Percentiles rank a stretch among this genome's conserved stretches.
These are phyloP conservation scores for Candida alai DNA, from an alignment of 805 yeast species.

Conservation along the genomic window DNA sequence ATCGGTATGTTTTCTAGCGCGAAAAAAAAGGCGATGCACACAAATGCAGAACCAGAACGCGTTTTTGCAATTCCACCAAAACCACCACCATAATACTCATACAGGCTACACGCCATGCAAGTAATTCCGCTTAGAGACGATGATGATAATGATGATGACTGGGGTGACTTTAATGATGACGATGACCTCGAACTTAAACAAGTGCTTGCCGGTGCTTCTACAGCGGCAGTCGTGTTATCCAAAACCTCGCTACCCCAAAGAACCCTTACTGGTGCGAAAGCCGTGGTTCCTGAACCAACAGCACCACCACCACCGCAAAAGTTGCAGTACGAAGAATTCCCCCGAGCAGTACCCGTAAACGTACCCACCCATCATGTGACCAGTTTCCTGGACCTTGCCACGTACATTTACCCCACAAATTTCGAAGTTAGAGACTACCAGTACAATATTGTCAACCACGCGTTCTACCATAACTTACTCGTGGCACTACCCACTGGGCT, in stretches of 20 bases:
- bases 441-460: conserved; percentile 66
- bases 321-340: conserved; percentile 6
- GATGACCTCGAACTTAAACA: conserved; percentile 10
- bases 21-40: no score
- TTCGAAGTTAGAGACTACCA: conserved; percentile 86
- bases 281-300: background rate
- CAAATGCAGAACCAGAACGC: no score
- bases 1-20: no score
- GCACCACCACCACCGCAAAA: background rate
- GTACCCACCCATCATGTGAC: conserved; percentile 24
- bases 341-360: conserved; percentile 5
- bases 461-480: conserved; percentile 68
- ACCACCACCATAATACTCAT: no score
- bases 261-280: background rate
- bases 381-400: conserved; percentile 18
- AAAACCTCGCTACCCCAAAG: background rate
- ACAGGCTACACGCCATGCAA: no score
- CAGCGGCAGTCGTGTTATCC: background rate
- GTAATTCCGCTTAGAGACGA: conserved; percentile 5
- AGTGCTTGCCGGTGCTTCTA: background rate
- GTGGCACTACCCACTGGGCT: conserved; percentile 96
- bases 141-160: conserved; percentile 12
- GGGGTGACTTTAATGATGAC: conserved; percentile 14
- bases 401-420: conserved; percentile 82
- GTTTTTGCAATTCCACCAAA: no score